A percentile compares a stretch with the other conserved stretches of the same genome.
phyloP scores from a whole-genome alignment of 2,329 filamentous ascomycete species.

The Paramyrothecium roridum region DNA sequence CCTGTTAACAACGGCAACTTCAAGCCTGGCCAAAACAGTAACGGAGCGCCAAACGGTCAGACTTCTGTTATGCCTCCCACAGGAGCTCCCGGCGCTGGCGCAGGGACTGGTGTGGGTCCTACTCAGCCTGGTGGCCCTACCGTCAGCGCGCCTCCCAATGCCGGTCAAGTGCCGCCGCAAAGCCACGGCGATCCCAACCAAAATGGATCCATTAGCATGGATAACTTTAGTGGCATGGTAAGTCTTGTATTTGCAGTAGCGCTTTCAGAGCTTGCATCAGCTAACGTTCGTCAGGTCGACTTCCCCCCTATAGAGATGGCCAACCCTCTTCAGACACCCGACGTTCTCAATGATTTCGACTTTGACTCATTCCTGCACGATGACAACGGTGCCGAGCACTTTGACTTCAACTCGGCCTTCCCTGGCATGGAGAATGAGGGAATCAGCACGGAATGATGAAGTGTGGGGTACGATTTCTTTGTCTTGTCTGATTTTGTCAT shows the following conservation, averaged over 20 bases:
- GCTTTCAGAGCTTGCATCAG: slow-evolving; percentile 5
- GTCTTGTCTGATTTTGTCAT: background rate
- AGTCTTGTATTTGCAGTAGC: slow-evolving; percentile 12
- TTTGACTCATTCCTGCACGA: slow-evolving; percentile 66
- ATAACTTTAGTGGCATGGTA: slow-evolving; percentile 41
- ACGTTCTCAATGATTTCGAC: slow-evolving; percentile 65
- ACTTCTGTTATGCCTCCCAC: slow-evolving; percentile 19
- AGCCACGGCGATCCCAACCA: slow-evolving; percentile 46
- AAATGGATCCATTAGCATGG: slow-evolving; percentile 41
- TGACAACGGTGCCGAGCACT: slow-evolving; percentile 44
- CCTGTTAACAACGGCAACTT: slow-evolving; percentile 51
- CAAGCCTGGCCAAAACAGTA: slow-evolving; percentile 25
- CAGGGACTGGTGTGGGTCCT: background rate
- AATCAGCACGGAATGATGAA: slow-evolving; percentile 53
- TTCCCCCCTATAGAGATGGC: slow-evolving; percentile 52
- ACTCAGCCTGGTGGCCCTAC: slow-evolving; percentile 9
- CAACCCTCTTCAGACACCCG: slow-evolving; percentile 48
- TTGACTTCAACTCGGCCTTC: slow-evolving; percentile 54
- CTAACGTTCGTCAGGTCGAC: slow-evolving; percentile 28
- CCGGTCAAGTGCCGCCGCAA: slow-evolving; percentile 40
- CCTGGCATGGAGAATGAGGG: slow-evolving; percentile 52
- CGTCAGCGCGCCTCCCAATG: slow-evolving; percentile 29
- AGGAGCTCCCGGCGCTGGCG: slow-evolving; percentile 23
- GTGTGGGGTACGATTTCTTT: background rate
- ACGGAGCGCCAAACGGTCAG: slow-evolving; percentile 26